These are phyloP conservation scores for Corylus avellana DNA, from an alignment of 306 rosid species.

Conservation along the genomic window DNA sequence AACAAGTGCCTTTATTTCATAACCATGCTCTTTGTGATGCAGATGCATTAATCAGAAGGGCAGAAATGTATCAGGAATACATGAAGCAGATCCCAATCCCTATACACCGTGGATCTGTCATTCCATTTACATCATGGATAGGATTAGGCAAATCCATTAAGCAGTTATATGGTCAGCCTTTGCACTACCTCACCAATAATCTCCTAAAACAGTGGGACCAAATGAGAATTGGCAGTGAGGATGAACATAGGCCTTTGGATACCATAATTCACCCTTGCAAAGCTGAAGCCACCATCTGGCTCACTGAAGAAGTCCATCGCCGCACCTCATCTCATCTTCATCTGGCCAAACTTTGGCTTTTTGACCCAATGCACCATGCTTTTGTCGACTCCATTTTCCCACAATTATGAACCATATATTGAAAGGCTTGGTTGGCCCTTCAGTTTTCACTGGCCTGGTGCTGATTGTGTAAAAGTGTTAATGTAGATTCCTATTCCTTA, in stretches of 20 bases:
- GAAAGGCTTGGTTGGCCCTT: slow-evolving; percentile 16
- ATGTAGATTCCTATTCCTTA: background rate
- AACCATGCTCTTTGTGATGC: slow-evolving; percentile 17
- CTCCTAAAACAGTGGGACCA: slow-evolving; percentile 89
- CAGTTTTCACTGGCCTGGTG: slow-evolving; percentile 23
- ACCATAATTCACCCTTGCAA: slow-evolving; percentile 74
- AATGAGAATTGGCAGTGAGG: slow-evolving; percentile 60
- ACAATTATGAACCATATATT: slow-evolving; percentile 32
- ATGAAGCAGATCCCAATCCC: slow-evolving; percentile 89
- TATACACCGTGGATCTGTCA: slow-evolving; percentile 63
- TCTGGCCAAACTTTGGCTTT: slow-evolving; percentile 70
- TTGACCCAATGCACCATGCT: slow-evolving; percentile 63
- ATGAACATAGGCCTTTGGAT: slow-evolving; percentile 68
- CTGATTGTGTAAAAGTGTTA: slow-evolving; percentile 13
- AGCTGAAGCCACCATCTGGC: slow-evolving; percentile 90
- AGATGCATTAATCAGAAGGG: slow-evolving; percentile 65
- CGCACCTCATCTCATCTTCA: slow-evolving; percentile 67
- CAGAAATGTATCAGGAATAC: slow-evolving; percentile 91
- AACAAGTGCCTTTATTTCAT: slow-evolving; percentile 6
- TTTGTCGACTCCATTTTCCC: slow-evolving; percentile 82
- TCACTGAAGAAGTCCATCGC: slow-evolving; percentile 88
- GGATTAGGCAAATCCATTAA: slow-evolving; percentile 84
- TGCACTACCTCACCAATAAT: slow-evolving; percentile 88
- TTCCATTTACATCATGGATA: slow-evolving; percentile 83
- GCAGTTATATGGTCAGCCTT: slow-evolving; percentile 79